These are phyloP conservation scores for Hypoxylon sp. DNA, from an alignment of 2,329 filamentous ascomycete species.

Conservation along the genomic window DNA sequence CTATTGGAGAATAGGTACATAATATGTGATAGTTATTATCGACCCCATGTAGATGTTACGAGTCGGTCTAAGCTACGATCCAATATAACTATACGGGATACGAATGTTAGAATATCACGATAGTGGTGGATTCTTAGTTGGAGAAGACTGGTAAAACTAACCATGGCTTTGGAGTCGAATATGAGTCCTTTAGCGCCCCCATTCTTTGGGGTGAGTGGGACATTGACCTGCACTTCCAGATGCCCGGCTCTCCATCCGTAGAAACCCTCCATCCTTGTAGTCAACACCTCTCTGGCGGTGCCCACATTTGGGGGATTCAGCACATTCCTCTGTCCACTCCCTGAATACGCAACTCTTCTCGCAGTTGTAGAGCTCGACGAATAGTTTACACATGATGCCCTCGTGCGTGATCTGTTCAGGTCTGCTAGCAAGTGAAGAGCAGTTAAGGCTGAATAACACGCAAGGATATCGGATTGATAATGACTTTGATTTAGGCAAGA, in stretches of 20 bases:
- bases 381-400: background rate
- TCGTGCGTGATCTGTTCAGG: background rate
- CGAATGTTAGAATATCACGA: background rate
- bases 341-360: background rate
- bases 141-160: background rate
- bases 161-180: background rate
- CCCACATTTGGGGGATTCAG: background rate
- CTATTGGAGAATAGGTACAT: background rate
- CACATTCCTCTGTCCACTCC: background rate
- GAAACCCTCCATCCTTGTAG: background rate
- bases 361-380: background rate
- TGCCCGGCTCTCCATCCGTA: background rate
- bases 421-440: too few species aligned
- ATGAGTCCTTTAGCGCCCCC: background rate
- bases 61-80: background rate
- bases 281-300: background rate
- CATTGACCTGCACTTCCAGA: constrained; percentile 1
- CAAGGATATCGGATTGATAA: background rate
- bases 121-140: background rate
- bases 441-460: too few species aligned
- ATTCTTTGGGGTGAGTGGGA: background rate
- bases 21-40: background rate
- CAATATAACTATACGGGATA: background rate
- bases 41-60: background rate
- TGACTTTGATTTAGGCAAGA: background rate